A percentile compares a stretch with the other conserved stretches of the same genome.
These are phyloP conservation scores for Mycena galopus DNA, from an alignment of 768 basidiomycete species.

Conservation along the genomic window DNA sequence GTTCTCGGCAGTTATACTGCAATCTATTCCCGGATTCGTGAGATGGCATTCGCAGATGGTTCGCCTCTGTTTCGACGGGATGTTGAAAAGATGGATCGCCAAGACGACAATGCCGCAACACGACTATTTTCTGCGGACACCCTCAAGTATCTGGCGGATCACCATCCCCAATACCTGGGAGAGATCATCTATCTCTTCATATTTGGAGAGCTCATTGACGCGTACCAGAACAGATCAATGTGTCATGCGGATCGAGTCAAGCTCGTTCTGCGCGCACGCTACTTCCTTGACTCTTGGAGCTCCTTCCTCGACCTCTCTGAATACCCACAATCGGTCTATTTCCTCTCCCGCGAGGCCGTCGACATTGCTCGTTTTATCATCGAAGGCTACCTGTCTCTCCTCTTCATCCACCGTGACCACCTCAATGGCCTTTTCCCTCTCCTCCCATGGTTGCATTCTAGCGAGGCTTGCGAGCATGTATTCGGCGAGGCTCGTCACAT, in stretches of 20 bases:
- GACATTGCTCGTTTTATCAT: slow-evolving; percentile 49
- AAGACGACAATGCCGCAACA: slow-evolving; percentile 60
- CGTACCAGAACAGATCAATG: slow-evolving; percentile 51
- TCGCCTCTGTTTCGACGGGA: slow-evolving; percentile 44
- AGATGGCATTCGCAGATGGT: slow-evolving; percentile 36
- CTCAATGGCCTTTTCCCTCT: slow-evolving; percentile 41
- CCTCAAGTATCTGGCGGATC: slow-evolving; percentile 41
- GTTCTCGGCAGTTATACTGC: slow-evolving; percentile 41
- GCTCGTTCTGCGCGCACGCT: slow-evolving; percentile 47
- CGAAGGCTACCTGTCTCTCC: slow-evolving; percentile 46
- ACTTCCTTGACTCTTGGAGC: slow-evolving; percentile 48
- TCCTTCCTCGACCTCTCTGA: slow-evolving; percentile 33
- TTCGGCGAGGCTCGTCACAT: slow-evolving; percentile 38
- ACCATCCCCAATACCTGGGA: slow-evolving; percentile 44
- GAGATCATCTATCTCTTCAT: slow-evolving; percentile 55
- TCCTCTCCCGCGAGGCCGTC: slow-evolving; percentile 48
- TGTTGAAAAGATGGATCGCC: slow-evolving; percentile 55
- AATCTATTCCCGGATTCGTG: slow-evolving; percentile 38
- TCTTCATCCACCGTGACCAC: slow-evolving; percentile 53
- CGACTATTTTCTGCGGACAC: slow-evolving; percentile 52
- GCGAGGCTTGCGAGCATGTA: slow-evolving; percentile 49
- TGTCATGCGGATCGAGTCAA: slow-evolving; percentile 42
- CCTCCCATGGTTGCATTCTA: slow-evolving; percentile 51
- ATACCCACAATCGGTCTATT: slow-evolving; percentile 41
- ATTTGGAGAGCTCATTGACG: slow-evolving; percentile 53